Base-by-base conservation (phyloP, 2,329 filamentous ascomycete genomes). In the Hortaea sp. region DNA sequence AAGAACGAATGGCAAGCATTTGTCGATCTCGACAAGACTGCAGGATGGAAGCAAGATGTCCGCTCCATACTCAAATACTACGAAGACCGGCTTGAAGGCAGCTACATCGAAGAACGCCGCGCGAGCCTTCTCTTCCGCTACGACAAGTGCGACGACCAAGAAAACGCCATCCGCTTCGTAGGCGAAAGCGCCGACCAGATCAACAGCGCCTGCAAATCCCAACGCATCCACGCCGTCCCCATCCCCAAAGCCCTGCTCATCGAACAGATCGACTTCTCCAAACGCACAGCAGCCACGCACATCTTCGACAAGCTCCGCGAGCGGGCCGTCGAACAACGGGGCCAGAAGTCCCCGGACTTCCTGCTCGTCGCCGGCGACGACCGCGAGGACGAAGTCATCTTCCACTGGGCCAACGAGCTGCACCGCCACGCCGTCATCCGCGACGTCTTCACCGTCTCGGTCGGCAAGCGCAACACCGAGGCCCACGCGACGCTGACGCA, bases 41-140 rank as follows among this genome's bases (percentile, higher is more conserved):
- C 74, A 28, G 73, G 75, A 4, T 97, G 90, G 90, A 95, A 95
- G 66, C 74, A 81, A 39, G 85, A 85, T 0, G 87, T 95, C 46
- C 81, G 79, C 61, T 77, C 79, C 29, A 94, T 95, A 55, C 77
- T 97, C 56, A 78, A 82, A 32, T 97, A 95, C 67, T 95, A 94
- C 67, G 76, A 86, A 27, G 88, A 95, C 61, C 84, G 90, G 43
- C 88, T 89, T 0, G 89, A 92, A 9, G 88, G 88, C 29, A 87
- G 86, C 44, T 85, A 82, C 67, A 80, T 97, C 41, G 88, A 95
- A 66, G 85, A 94, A 61, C 82, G 88, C n/a, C 85, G 89, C 56
- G 95, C 88, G 71, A 92, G 86, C 35, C 73, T 95, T 27, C 79
- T 94, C 48, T 95, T 95, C 72, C 87, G 94, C 66, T 94, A 92